Evolutionary conservation across 1,139 yeast genomes (phyloP).

Genomic region (Suhomyces ambrosiae): DNA sequence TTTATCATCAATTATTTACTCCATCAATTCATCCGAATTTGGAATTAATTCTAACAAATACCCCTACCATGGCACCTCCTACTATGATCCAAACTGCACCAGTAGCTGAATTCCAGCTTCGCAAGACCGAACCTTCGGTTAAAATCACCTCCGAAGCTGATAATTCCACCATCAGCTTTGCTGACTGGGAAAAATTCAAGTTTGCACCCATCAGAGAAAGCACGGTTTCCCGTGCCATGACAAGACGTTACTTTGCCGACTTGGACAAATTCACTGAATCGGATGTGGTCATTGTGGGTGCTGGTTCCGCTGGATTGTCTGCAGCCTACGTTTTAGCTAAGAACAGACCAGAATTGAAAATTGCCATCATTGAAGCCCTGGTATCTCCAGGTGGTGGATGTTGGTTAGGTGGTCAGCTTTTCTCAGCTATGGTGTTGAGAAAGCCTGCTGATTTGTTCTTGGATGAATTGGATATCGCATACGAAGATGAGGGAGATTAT

Average conservation of each 20-base stretch:
- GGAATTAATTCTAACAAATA: neutral
- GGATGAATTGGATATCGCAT: conserved; percentile 63
- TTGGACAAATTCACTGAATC: conserved; percentile 74
- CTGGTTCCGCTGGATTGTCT: conserved; percentile 77
- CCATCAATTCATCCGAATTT: too few relatives aligned
- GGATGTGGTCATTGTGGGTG: conserved; percentile 75
- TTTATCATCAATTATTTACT: too few relatives aligned
- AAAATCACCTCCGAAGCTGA: conserved; percentile 16
- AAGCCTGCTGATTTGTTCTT: conserved; percentile 75
- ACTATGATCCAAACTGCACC: conserved; percentile 34
- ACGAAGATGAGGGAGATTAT: conserved; percentile 79
- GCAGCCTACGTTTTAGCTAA: conserved; percentile 75
- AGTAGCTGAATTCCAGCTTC: conserved; percentile 8
- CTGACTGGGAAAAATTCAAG: conserved; percentile 68
- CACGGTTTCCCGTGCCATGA: conserved; percentile 83
- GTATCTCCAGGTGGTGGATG: conserved; percentile 84
- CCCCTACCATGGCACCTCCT: conserved; percentile 36
- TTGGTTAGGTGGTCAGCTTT: conserved; percentile 80
- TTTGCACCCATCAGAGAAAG: conserved; percentile 79
- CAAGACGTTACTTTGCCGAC: conserved; percentile 72
- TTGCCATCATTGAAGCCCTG: conserved; percentile 73
- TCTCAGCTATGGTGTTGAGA: conserved; percentile 78
- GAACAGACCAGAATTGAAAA: conserved; percentile 74
- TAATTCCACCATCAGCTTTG: conserved; percentile 28
- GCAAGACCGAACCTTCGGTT: conserved; percentile 7